Conservation (phyloP, 495 filamentous ascomycete genomes). For the Aspergillus steynii region DNA sequence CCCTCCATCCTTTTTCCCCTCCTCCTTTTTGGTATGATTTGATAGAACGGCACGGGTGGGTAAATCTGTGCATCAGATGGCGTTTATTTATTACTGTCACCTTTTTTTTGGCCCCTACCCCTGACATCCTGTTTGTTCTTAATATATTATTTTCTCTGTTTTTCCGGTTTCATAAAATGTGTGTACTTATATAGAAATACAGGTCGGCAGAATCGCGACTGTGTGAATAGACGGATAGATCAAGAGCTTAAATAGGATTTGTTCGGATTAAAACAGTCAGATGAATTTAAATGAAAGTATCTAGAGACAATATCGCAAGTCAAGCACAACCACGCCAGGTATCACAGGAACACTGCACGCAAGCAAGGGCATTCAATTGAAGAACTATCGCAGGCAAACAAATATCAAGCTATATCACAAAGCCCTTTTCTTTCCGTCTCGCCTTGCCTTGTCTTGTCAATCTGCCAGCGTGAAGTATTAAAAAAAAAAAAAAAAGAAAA, state of each 20-base stretch:
- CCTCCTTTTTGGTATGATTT: constrained; percentile 15
- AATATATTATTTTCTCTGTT: neutral
- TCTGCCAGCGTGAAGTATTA: constrained; percentile 8
- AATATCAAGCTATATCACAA: constrained; percentile 30
- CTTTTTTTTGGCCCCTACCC: constrained; percentile 10
- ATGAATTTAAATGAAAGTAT: too few relatives aligned
- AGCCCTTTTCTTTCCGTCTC: constrained; percentile 9
- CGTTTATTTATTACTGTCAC: constrained; percentile 19
- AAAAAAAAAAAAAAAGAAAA: constrained; percentile 26
- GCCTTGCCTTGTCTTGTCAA: constrained; percentile 13
- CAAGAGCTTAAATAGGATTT: too few relatives aligned
- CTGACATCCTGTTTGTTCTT: constrained; percentile 1
- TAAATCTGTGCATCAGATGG: constrained; percentile 37
- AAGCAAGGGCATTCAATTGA: constrained; percentile 29
- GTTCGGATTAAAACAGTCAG: too few relatives aligned
- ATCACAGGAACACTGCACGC: neutral
- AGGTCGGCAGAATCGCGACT: neutral
- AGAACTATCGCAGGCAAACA: constrained; percentile 26
- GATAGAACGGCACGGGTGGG: constrained; percentile 20
- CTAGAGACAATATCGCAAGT: neutral
- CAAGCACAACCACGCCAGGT: neutral
- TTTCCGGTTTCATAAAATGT: neutral
- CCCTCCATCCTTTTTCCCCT: constrained; percentile 1
- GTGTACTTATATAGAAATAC: neutral
- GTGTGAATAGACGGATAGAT: neutral